Evolutionary conservation across 805 yeast species (phyloP).

Genomic region (Isabelozyma rhagii): DNA sequence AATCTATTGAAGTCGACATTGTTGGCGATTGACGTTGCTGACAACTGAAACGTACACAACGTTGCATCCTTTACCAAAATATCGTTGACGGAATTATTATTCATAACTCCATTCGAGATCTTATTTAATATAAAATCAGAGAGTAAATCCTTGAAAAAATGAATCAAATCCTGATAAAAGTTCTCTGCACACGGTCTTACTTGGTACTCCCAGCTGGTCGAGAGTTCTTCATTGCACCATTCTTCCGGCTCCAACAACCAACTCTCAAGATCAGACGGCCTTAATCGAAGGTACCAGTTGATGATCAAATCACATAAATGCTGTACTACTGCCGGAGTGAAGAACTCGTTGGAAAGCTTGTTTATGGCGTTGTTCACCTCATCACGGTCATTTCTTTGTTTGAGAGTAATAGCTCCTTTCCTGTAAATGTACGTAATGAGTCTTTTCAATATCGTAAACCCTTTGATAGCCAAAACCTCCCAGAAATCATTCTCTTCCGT

Average conservation of each 20-base stretch:
- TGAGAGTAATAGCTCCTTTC: conserved; percentile 64
- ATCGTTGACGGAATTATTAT: conserved; percentile 37
- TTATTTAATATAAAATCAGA: conserved; percentile 56
- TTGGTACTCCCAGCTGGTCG: conserved; percentile 77
- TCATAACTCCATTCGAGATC: conserved; percentile 43
- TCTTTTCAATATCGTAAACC: conserved; percentile 61
- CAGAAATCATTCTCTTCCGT: conserved; percentile 62
- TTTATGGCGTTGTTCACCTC: conserved; percentile 60
- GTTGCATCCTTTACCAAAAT: conserved; percentile 75
- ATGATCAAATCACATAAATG: conserved; percentile 66
- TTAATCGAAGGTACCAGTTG: conserved; percentile 67
- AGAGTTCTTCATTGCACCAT: conserved; percentile 81
- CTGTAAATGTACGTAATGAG: conserved; percentile 60
- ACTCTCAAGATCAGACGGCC: conserved; percentile 71
- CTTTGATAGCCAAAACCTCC: conserved; percentile 69
- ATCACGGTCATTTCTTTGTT: conserved; percentile 59
- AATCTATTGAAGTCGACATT: conserved; percentile 67
- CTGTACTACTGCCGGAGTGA: conserved; percentile 54
- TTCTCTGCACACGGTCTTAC: conserved; percentile 85
- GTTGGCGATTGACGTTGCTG: conserved; percentile 63
- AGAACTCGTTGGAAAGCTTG: conserved; percentile 50
- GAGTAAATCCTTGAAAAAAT: conserved; percentile 55
- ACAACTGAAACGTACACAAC: conserved; percentile 77
- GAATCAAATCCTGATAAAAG: conserved; percentile 72
- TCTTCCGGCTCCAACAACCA: conserved; percentile 92